A percentile compares a stretch with the other conserved stretches of the same genome.
Evolutionary conservation across 1,284 basidiomycete species (phyloP).

Genomic region (Sporisorium reilianum): DNA sequence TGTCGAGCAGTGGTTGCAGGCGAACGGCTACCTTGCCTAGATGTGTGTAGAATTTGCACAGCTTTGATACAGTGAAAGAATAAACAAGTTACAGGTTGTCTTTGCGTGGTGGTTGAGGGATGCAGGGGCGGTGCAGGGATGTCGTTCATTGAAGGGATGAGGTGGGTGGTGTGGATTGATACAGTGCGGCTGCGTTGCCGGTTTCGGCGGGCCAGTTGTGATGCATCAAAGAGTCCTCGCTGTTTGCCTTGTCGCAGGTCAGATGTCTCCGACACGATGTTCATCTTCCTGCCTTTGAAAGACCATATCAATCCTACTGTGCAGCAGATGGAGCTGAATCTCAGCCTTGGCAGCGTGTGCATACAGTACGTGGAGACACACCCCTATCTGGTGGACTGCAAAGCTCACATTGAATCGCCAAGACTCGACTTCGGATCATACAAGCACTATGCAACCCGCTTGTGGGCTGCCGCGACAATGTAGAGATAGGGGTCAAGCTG

Average conservation of each 20-base stretch:
- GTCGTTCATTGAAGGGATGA: background rate
- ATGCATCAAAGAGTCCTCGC: background rate
- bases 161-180: background rate
- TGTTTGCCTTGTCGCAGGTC: too few species aligned
- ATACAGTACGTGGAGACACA: too few species aligned
- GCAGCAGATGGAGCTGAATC: too few species aligned
- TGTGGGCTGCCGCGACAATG: background rate
- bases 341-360: too few species aligned
- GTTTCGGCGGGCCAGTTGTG: background rate
- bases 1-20: conserved; percentile 74
- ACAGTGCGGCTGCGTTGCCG: too few species aligned
- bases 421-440: background rate
- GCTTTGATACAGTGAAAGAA: background rate
- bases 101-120: background rate
- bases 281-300: too few species aligned
- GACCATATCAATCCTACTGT: too few species aligned
- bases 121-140: background rate
- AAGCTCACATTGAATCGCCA: too few species aligned
- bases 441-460: background rate
- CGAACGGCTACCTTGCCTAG: conserved; percentile 55
- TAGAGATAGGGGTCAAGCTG: background rate
- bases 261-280: too few species aligned
- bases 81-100: background rate
- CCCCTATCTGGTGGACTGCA: too few species aligned
- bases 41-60: too few species aligned